phyloP scores from a whole-genome alignment of 805 yeast genomes.

The Yarrowia porcina region DNA sequence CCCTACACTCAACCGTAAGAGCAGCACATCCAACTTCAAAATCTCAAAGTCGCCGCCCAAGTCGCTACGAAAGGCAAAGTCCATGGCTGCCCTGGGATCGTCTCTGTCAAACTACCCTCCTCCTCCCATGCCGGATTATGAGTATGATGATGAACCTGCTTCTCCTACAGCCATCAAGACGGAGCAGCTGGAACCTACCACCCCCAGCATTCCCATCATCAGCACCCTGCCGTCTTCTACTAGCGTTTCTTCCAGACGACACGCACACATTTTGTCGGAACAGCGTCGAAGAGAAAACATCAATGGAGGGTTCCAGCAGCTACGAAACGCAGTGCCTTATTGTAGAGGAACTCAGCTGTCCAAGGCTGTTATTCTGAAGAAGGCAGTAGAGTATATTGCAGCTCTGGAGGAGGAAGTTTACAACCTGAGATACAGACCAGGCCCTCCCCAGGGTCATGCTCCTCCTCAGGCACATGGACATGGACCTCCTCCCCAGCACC shows the following conservation, averaged over 20 bases:
- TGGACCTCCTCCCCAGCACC: background rate
- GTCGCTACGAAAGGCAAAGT: constrained; percentile 22
- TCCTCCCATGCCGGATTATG: constrained; percentile 15
- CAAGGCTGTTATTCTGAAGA: constrained; percentile 45
- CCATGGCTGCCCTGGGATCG: constrained; percentile 7
- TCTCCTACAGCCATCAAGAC: constrained; percentile 17
- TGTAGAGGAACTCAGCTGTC: constrained; percentile 45
- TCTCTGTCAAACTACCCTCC: background rate
- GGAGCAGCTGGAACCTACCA: constrained; percentile 15
- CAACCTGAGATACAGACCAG: constrained; percentile 27
- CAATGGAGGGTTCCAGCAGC: constrained; percentile 46
- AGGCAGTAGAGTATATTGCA: constrained; percentile 45
- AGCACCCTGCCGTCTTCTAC: constrained; percentile 32
- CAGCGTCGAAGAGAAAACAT: constrained; percentile 48
- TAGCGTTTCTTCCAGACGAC: constrained; percentile 34
- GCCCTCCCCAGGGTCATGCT: background rate
- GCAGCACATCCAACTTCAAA: constrained; percentile 1
- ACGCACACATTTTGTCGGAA: constrained; percentile 47
- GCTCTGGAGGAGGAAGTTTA: constrained; percentile 38
- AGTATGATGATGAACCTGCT: constrained; percentile 1
- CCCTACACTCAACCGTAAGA: constrained; percentile 11
- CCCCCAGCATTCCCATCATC: constrained; percentile 29
- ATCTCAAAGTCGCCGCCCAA: constrained; percentile 18
- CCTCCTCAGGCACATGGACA: background rate
- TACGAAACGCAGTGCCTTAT: constrained; percentile 43